phyloP scores from a whole-genome alignment of 257 asterid species.

The Lantana camara region DNA sequence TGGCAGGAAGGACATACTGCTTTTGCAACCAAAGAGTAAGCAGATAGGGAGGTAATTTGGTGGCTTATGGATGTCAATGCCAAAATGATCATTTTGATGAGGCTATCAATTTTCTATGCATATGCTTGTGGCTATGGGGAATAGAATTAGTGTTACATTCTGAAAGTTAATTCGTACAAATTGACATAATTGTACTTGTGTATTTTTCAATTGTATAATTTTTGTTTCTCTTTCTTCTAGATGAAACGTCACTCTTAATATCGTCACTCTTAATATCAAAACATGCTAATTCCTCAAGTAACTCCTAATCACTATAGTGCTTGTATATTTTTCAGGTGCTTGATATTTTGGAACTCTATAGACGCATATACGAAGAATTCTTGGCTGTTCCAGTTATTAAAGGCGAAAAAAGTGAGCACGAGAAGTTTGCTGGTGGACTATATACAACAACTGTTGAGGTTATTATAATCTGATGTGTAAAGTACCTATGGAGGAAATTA shows the following conservation, averaged over 20 bases:
- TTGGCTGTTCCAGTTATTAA: slow-evolving; percentile 86
- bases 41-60: slow-evolving; percentile 74
- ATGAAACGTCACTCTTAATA: too few relatives aligned
- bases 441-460: slow-evolving; percentile 96
- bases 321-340: slow-evolving; percentile 55
- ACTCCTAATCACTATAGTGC: slow-evolving; percentile 14
- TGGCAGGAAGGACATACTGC: slow-evolving; percentile 99
- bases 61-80: slow-evolving; percentile 7
- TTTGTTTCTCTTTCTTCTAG: too few relatives aligned
- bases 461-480: slow-evolving; percentile 18
- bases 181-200: neutral
- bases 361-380: slow-evolving; percentile 88
- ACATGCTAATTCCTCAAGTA: neutral
- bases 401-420: slow-evolving; percentile 91
- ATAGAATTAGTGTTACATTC: neutral
- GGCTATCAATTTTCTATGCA: slow-evolving; percentile 4
- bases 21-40: slow-evolving; percentile 92
- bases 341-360: slow-evolving; percentile 78
- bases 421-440: slow-evolving; percentile 97
- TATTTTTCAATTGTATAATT: neutral
- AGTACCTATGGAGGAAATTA: slow-evolving; percentile 7
- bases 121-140: neutral
- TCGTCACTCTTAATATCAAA: neutral
- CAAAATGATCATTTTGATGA: slow-evolving; percentile 11
- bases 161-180: neutral